These are phyloP conservation scores for Fraxinus quadrangulata DNA, from an alignment of 257 asterid genomes.

Conservation along the genomic window DNA sequence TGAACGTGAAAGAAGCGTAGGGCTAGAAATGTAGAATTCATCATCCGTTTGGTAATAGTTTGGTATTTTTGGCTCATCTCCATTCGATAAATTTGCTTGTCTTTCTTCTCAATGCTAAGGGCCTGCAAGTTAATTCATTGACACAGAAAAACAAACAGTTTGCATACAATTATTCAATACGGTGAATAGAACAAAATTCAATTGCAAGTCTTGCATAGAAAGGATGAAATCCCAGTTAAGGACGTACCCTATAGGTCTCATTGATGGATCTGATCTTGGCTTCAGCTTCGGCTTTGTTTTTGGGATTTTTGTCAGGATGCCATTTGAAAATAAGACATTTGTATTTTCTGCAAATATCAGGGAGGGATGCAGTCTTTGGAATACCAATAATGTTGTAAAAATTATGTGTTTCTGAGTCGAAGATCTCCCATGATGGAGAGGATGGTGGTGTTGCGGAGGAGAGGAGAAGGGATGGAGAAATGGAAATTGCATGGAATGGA, in stretches of 20 bases:
- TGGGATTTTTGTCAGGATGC: conserved; percentile 55
- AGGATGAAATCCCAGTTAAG: neutral
- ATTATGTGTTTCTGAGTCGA: conserved; percentile 8
- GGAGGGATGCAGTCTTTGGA: conserved; percentile 10
- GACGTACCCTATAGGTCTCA: conserved; percentile 47
- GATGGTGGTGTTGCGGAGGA: neutral
- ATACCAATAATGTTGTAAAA: conserved; percentile 2
- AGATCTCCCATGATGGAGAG: conserved; percentile 1
- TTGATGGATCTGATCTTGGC: conserved; percentile 50
- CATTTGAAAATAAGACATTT: conserved; percentile 42
- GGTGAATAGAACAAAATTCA: neutral
- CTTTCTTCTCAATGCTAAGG: conserved; percentile 42
- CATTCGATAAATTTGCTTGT: conserved; percentile 21
- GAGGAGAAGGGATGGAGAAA: neutral
- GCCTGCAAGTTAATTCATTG: conserved; percentile 24
- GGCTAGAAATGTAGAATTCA: conserved; percentile 39
- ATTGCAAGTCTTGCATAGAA: neutral
- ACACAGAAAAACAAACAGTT: neutral
- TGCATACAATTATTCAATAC: neutral
- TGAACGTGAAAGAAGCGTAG: conserved; percentile 36
- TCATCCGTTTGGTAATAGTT: conserved; percentile 20
- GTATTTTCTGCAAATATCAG: neutral
- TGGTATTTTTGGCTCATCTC: conserved; percentile 20
- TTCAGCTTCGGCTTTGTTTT: conserved; percentile 44
- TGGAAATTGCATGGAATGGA: neutral